A percentile compares a stretch with the other conserved stretches of the same genome.
These are phyloP conservation scores for Pseudocercospora pini-densiflorae DNA, from an alignment of 2,329 filamentous ascomycete genomes.

Conservation along the genomic window DNA sequence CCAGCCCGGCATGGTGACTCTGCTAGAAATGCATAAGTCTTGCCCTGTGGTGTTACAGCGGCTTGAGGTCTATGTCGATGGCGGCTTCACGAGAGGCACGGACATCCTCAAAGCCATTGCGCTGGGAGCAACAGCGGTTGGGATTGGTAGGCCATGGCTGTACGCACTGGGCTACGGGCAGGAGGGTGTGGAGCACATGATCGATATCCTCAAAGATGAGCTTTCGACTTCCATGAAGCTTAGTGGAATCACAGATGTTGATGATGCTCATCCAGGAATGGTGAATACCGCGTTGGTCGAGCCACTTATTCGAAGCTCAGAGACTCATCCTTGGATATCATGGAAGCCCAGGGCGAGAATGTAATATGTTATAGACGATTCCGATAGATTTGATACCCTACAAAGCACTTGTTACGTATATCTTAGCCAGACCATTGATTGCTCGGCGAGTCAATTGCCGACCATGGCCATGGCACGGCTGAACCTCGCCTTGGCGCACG, in stretches of 20 bases:
- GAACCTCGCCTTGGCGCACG: constrained; percentile 8
- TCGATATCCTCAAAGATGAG: constrained; percentile 57
- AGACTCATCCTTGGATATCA: constrained; percentile 31
- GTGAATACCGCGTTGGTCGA: constrained; percentile 49
- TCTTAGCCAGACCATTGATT: neutral
- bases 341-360: constrained; percentile 30
- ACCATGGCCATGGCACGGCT: constrained; percentile 2
- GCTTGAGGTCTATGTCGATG: constrained; percentile 56
- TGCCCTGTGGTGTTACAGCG: constrained; percentile 61
- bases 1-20: constrained; percentile 59
- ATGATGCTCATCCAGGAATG: constrained; percentile 63
- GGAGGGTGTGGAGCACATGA: constrained; percentile 48
- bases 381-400: neutral
- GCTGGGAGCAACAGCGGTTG: constrained; percentile 61
- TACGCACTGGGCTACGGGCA: constrained; percentile 65
- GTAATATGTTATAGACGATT: constrained; percentile 5
- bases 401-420: neutral
- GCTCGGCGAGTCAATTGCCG: neutral
- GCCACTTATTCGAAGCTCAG: constrained; percentile 27
- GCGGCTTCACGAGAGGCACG: constrained; percentile 54
- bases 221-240: constrained; percentile 68
- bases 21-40: constrained; percentile 67
- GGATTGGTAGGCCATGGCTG: constrained; percentile 62
- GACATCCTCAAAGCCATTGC: constrained; percentile 59
- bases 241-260: constrained; percentile 65